A percentile compares a stretch with the other conserved stretches of the same genome.
These are phyloP conservation scores for Ambrosiella beaveri DNA, from an alignment of 2,329 filamentous ascomycete genomes.

Conservation along the genomic window DNA sequence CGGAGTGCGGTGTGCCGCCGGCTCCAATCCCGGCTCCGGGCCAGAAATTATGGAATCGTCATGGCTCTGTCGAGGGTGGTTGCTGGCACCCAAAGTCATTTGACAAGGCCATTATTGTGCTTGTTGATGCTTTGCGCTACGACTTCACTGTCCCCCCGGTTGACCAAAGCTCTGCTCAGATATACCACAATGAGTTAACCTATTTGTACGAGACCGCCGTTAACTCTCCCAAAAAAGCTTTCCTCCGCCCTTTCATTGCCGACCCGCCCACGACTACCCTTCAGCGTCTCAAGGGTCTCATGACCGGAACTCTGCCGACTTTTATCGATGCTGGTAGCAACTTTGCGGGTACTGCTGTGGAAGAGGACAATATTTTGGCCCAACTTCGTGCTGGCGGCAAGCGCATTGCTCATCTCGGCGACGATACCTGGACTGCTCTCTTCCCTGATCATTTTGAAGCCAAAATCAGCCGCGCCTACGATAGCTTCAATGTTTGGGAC, in stretches of 20 bases:
- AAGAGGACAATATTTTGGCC: constrained; percentile 68
- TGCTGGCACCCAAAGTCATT: constrained; percentile 97
- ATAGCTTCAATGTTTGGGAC: constrained; percentile 98
- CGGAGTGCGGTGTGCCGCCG: constrained; percentile 51
- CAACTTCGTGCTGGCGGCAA: constrained; percentile 47
- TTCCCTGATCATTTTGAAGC: constrained; percentile 89
- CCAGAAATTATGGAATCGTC: constrained; percentile 21
- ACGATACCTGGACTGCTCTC: constrained; percentile 89
- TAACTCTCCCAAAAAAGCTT: constrained; percentile 60
- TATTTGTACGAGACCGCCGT: constrained; percentile 71
- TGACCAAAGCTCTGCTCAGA: constrained; percentile 25
- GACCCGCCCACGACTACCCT: constrained; percentile 90
- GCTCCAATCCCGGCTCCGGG: constrained; percentile 26
- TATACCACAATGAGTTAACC: constrained; percentile 75
- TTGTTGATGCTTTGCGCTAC: constrained; percentile 89
- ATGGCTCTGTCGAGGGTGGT: constrained; percentile 38
- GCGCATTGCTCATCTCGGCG: constrained; percentile 82
- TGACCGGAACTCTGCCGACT: constrained; percentile 84
- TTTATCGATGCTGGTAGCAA: constrained; percentile 90
- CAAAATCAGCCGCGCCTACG: constrained; percentile 73
- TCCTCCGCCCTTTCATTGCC: constrained; percentile 87
- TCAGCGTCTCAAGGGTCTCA: constrained; percentile 82
- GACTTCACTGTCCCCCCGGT: constrained; percentile 81
- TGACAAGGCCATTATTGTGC: constrained; percentile 72
- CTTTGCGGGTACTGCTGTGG: constrained; percentile 87